Evolutionary conservation across 202 grass and related monocot genomes (phyloP).

Genomic region (Zizania palustris): DNA sequence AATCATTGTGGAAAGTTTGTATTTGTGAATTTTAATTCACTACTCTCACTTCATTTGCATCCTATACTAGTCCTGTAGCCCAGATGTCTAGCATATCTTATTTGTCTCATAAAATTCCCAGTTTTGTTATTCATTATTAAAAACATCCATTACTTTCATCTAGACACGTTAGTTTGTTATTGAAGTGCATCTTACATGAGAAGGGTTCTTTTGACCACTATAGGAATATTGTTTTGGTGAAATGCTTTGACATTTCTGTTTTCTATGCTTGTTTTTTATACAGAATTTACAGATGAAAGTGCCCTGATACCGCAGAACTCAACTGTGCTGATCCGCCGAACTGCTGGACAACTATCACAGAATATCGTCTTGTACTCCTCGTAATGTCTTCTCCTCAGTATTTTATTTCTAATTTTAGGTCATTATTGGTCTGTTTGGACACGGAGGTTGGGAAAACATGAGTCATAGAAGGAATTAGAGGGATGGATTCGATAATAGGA

Average conservation of each 20-base stretch:
- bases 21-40: not conserved
- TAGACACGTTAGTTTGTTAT: not conserved
- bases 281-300: constrained; percentile 72
- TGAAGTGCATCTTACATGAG: constrained; percentile 24
- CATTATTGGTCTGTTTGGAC: not conserved
- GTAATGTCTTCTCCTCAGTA: constrained; percentile 39
- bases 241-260: constrained; percentile 37
- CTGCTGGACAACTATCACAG: constrained; percentile 48
- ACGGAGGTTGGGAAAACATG: too few species aligned
- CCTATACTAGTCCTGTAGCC: not conserved
- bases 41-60: not conserved
- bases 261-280: constrained; percentile 42
- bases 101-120: not conserved
- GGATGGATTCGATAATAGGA: too few species aligned
- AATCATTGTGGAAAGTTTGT: not conserved
- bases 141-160: not conserved
- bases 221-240: not conserved
- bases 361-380: constrained; percentile 46
- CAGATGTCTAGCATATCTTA: not conserved
- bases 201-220: not conserved
- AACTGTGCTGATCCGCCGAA: constrained; percentile 59
- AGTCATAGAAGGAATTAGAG: too few species aligned
- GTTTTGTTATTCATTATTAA: constrained; percentile 24
- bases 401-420: not conserved
- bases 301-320: constrained; percentile 58